Percentiles rank a stretch among this genome's conserved stretches.
phyloP scores from a whole-genome alignment of 1,284 basidiomycete genomes.

The Lentinula novae-zelandiae region DNA sequence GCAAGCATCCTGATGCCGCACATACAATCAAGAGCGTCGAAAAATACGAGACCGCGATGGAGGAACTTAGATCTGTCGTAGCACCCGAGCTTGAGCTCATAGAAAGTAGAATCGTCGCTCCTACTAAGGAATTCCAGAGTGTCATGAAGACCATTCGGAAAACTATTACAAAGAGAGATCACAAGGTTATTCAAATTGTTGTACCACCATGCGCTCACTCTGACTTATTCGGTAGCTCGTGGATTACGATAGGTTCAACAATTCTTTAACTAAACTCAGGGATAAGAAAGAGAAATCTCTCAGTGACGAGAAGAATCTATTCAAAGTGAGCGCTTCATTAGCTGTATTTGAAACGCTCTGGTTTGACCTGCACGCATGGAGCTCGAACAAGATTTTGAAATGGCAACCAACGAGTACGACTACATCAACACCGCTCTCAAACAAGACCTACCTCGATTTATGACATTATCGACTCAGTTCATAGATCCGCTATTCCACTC shows the following conservation, averaged over 20 bases:
- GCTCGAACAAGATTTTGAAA: slow-evolving; percentile 98
- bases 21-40: slow-evolving; percentile 80
- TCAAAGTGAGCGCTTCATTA: slow-evolving; percentile 61
- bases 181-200: slow-evolving; percentile 61
- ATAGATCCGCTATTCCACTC: slow-evolving; percentile 97
- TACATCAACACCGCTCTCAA: slow-evolving; percentile 94
- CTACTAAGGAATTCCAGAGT: slow-evolving; percentile 85
- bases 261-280: slow-evolving; percentile 89
- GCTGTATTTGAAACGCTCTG: background rate
- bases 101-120: slow-evolving; percentile 81
- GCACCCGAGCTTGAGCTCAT: slow-evolving; percentile 95
- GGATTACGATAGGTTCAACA: slow-evolving; percentile 97
- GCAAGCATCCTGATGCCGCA: slow-evolving; percentile 75
- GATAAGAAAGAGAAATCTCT: slow-evolving; percentile 97
- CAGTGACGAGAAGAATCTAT: slow-evolving; percentile 91
- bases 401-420: slow-evolving; percentile 94
- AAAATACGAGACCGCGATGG: slow-evolving; percentile 71
- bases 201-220: background rate
- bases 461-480: slow-evolving; percentile 84
- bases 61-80: slow-evolving; percentile 78
- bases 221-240: slow-evolving; percentile 46
- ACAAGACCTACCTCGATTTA: slow-evolving; percentile 89
- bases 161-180: slow-evolving; percentile 93
- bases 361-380: slow-evolving; percentile 28
- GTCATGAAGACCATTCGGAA: slow-evolving; percentile 91